Conservation (phyloP, 2,329 filamentous ascomycete species). For the Bertia moriformis region DNA sequence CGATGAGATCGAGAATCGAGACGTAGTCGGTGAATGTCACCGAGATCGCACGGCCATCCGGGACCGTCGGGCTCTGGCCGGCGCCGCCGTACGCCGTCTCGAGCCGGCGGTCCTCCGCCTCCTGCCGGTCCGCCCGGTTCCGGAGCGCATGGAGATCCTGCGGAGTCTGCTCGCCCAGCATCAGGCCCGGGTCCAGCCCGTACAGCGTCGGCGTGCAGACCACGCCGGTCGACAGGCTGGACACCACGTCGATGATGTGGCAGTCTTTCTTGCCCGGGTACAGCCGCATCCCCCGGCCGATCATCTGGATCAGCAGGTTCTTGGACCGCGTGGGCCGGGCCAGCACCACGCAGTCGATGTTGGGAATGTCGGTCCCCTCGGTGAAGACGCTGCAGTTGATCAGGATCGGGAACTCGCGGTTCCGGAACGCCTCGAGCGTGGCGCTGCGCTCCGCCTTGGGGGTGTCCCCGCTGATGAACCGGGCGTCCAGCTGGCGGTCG, state of each 20-base stretch:
- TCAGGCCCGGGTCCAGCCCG: conserved; percentile 69
- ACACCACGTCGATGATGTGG: conserved; percentile 55
- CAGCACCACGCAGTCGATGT: conserved; percentile 53
- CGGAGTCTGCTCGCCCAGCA: conserved; percentile 54
- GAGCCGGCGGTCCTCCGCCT: conserved; percentile 20
- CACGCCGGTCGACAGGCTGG: conserved; percentile 43
- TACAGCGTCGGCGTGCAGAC: conserved; percentile 85
- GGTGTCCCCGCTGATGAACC: conserved; percentile 47
- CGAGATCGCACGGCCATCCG: conserved; percentile 12
- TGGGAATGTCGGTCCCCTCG: conserved; percentile 57
- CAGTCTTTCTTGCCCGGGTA: conserved; percentile 45
- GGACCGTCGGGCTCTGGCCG: conserved; percentile 2
- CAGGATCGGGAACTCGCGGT: conserved; percentile 44
- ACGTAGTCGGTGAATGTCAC: conserved; percentile 82
- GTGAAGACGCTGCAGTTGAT: conserved; percentile 57
- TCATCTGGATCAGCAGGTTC: conserved; percentile 55
- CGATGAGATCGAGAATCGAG: conserved; percentile 78
- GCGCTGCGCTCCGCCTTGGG: conserved; percentile 31
- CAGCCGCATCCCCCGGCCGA: conserved; percentile 49
- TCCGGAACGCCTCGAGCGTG: conserved; percentile 39
- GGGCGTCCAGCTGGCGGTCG: conserved; percentile 41
- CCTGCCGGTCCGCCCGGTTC: conserved; percentile 18
- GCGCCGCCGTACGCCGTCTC: no score
- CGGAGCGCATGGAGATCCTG: conserved; percentile 44
- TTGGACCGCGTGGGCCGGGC: conserved; percentile 52